Evolutionary conservation across 1,284 basidiomycete species (phyloP).

Genomic region (Rhodofomes roseus): DNA sequence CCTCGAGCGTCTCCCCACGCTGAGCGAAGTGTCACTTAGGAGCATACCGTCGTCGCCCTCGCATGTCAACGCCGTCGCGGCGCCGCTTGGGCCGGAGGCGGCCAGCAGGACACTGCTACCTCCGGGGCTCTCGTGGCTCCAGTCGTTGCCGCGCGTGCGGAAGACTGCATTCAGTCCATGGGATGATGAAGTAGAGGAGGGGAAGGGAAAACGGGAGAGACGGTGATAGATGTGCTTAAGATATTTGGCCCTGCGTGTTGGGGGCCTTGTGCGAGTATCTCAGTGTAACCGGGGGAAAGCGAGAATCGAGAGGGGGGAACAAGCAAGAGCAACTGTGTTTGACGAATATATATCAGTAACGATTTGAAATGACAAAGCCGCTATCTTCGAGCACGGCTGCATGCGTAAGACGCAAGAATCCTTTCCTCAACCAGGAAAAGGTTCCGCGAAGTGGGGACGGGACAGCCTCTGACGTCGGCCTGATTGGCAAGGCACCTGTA

Average conservation of each 20-base stretch:
- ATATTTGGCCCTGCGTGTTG: constrained; percentile 8
- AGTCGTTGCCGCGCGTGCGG: constrained; percentile 25
- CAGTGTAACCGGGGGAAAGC: background rate
- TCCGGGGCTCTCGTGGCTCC: constrained; percentile 29
- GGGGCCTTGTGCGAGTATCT: constrained; percentile 1
- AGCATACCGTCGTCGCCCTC: constrained; percentile 62
- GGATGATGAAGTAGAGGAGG: constrained; percentile 29
- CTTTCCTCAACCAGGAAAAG: background rate
- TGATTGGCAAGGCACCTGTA: background rate
- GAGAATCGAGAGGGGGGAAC: background rate
- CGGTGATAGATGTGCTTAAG: constrained; percentile 7
- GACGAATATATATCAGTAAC: constrained; percentile 14
- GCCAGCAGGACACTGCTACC: constrained; percentile 18
- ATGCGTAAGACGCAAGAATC: background rate
- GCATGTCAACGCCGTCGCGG: constrained; percentile 37
- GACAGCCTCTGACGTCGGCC: background rate
- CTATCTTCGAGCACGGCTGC: constrained; percentile 2
- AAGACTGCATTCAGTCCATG: constrained; percentile 36
- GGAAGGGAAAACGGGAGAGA: constrained; percentile 14
- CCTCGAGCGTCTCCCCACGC: constrained; percentile 68
- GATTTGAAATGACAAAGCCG: constrained; percentile 22
- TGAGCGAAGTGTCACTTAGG: constrained; percentile 55
- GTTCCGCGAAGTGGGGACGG: background rate
- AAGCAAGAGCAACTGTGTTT: constrained; percentile 5
- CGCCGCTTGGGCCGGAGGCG: constrained; percentile 8